phyloP scores from a whole-genome alignment of 2,329 filamentous ascomycete species.

The Colletotrichum noveboracense region DNA sequence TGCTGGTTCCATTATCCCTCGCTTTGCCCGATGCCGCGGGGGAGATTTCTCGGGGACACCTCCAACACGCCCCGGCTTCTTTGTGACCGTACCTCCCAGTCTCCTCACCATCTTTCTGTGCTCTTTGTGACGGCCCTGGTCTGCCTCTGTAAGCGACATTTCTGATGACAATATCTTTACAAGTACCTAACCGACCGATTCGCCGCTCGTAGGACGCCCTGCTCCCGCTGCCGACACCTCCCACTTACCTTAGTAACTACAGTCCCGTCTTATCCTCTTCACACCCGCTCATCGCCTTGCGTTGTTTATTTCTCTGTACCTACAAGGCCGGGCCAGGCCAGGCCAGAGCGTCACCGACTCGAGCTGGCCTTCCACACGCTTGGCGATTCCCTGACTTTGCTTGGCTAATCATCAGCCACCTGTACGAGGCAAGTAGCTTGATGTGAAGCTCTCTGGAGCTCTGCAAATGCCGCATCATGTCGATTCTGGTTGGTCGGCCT shows the following conservation, averaged over 20 bases:
- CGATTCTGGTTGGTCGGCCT: neutral
- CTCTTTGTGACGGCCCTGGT: neutral
- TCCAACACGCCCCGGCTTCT: neutral
- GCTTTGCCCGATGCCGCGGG: neutral
- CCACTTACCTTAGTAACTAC: neutral
- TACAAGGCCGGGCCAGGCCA: neutral
- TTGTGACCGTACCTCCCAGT: neutral
- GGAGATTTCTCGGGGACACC: conserved; percentile 14
- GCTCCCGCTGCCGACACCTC: neutral
- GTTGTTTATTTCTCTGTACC: neutral
- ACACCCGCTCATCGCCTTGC: neutral
- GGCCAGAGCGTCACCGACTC: neutral
- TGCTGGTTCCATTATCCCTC: neutral
- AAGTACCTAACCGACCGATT: neutral
- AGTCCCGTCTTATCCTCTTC: neutral
- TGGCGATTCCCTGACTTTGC: neutral
- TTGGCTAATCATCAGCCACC: neutral
- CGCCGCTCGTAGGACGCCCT: neutral
- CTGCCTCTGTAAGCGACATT: neutral
- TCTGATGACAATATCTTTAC: neutral
- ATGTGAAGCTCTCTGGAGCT: neutral
- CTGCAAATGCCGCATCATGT: neutral
- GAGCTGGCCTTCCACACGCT: neutral
- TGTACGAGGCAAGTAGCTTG: neutral
- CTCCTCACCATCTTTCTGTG: neutral